Base-by-base conservation (phyloP, 306 rosid genomes). In the Sesbania bispinosa region DNA sequence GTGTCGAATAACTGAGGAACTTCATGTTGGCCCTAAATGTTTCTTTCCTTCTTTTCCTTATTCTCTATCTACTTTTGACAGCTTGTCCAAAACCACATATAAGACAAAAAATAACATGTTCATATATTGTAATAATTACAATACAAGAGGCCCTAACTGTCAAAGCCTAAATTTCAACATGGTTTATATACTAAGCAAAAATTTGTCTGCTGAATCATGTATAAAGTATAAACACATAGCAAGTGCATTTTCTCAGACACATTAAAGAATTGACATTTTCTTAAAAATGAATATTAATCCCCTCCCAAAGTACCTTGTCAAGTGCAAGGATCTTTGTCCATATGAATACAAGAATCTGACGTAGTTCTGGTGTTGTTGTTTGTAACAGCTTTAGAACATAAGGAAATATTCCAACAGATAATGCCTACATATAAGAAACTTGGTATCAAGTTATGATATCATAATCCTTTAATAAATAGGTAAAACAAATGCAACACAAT, bases 301-400 rank as follows among this genome's bases (percentile, higher is more conserved):
- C 47, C 63, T 77, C 11, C 10, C 59, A 32, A 48, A 32, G 54
- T 80, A 95, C 99, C 97, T 95, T 95, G 71, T 95, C 99, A 71
- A 92, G 97, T 41, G 99, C 99, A 71, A 95, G 89, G 85, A 95
- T 89, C 80, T 95, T 95, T 9, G 99, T 89, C 99, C 99, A 95
- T 43, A 95, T 95, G 80, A 95, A 95, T 46, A 95, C 99, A 75
- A 95, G 97, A 83, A 95, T 92, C 66, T 92, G 96, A 4, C 97
- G 88, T 67, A 95, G 86, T 73, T 95, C 99, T 18, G 97, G 89
- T 62, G 96, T 95, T 32, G 96, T 95, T 19, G 97, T 91, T 89
- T 89, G 97, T 79, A 95, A 81, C 67, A 95, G 86, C 84, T 95
- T 95, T 76, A 95, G 80, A 76, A 95, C 99, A 67, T 95, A 95